Evolutionary conservation across 2,329 filamentous ascomycete species (phyloP).

Genomic region (Trichoderma sp.): DNA sequence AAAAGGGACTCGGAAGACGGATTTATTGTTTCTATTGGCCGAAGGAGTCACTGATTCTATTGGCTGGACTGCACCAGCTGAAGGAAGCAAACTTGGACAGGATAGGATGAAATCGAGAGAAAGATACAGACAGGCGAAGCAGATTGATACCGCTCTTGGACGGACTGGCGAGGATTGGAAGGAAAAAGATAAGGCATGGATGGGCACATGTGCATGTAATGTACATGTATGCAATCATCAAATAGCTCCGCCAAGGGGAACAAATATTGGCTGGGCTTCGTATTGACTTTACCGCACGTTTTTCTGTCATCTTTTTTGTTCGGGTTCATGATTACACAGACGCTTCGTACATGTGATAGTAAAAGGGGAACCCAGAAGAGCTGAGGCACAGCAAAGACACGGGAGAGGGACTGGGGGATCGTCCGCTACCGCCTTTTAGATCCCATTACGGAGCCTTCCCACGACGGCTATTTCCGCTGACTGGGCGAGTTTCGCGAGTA

Average conservation of each 20-base stretch:
- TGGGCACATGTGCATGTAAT: not conserved
- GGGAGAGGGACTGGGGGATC: not conserved
- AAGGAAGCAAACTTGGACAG: not conserved
- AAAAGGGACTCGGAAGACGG: not conserved
- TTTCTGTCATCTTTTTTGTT: not conserved
- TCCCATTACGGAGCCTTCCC: not conserved
- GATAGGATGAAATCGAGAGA: not conserved
- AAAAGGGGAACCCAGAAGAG: not conserved
- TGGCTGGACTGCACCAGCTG: not conserved
- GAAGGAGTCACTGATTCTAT: not conserved
- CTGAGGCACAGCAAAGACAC: not conserved
- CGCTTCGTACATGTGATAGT: not conserved
- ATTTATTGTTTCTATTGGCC: not conserved
- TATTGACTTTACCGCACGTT: not conserved
- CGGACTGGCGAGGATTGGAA: not conserved
- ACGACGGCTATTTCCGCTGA: slow-evolving; percentile 3
- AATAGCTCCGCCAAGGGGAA: not conserved
- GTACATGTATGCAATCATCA: not conserved
- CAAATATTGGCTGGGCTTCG: not conserved
- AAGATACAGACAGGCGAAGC: not conserved
- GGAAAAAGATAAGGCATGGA: not conserved
- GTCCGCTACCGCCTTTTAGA: slow-evolving; percentile 19
- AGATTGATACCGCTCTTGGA: not conserved
- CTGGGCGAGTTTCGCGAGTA: not conserved
- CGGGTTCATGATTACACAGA: not conserved